Evolutionary conservation across 2,329 filamentous ascomycete genomes (phyloP), one percentile per base, ranked within the genome.

Genomic region (Mycosphaerella arachidis): DNA sequence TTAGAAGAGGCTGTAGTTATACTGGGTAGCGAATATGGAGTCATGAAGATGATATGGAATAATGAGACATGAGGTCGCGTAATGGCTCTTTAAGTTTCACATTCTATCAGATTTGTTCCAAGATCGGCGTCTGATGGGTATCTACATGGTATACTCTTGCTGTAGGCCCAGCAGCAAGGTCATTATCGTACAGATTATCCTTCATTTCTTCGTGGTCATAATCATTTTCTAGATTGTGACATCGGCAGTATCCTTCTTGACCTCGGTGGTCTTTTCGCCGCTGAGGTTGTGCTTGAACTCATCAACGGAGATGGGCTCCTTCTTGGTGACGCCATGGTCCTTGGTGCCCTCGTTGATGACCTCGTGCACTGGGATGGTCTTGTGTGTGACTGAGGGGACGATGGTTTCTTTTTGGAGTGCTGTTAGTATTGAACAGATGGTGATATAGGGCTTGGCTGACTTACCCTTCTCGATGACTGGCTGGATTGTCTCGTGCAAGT

Each of bases 401-500:
- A 70, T 48, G 12, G 59, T 63, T 57, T 68, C 67, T 68, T 56
- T 27, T n/a, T 7, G 16, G 4, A 4, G 40, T 13, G 24, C 1
- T 24, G 13, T 43, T 43, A 43, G 48, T 12, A 16, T 55, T 53
- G 50, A 45, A 30, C 37, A 35, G 31, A 35, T 35, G 31, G 1
- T 9, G 31, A 4, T 5, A 35, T 35, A 35, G 7, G 1, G 12
- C 31, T 9, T 35, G 24, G 24, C 24, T 5, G 12, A 52, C 64
- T 53, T 16, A 68, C 65, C 65, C 60, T 70, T 69, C 55, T 70
- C 63, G 37, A 70, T 68, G 45, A 70, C 66, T 30, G 68, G 68
- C 58, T 70, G 67, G 18, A 69, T 62, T 1, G 60, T 61, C 63
- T 70, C 68, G 31, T 70, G 68, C 40, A 68, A 45, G 37, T 70